phyloP scores from a whole-genome alignment of 2,329 filamentous ascomycete species.

The Myriosclerotinia scirpicola region DNA sequence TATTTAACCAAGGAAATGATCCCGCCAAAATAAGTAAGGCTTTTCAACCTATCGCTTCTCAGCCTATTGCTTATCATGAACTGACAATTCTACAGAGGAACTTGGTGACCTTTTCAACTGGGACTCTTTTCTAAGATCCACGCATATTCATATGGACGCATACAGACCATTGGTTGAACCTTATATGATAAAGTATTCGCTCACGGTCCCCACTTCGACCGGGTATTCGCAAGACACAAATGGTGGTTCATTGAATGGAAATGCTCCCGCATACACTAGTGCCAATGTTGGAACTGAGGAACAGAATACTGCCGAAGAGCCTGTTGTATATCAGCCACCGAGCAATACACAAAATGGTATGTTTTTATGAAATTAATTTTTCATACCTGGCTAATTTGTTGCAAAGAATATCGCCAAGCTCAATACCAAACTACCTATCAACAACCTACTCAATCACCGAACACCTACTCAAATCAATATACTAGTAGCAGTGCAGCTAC shows the following conservation, averaged over 20 bases:
- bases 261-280: constrained; percentile 27
- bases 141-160: constrained; percentile 59
- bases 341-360: constrained; percentile 25
- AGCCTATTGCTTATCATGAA: not conserved
- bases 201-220: constrained; percentile 31
- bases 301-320: constrained; percentile 25
- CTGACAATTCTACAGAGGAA: constrained; percentile 17
- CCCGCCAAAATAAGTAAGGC: constrained; percentile 44
- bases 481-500: constrained; percentile 17
- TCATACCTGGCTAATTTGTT: constrained; percentile 1
- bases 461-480: constrained; percentile 23
- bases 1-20: constrained; percentile 55
- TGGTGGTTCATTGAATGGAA: not conserved
- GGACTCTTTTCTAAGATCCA: constrained; percentile 61
- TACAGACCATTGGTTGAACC: constrained; percentile 53
- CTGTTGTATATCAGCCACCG: constrained; percentile 23
- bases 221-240: constrained; percentile 10
- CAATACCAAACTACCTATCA: constrained; percentile 34
- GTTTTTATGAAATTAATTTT: not conserved
- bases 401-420: constrained; percentile 18
- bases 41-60: not conserved
- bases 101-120: constrained; percentile 50
- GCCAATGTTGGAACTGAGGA: constrained; percentile 28
- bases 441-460: constrained; percentile 21
- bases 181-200: constrained; percentile 43